Conservation (phyloP, 169 alveolate genomes). For the Fabrea salina region DNA sequence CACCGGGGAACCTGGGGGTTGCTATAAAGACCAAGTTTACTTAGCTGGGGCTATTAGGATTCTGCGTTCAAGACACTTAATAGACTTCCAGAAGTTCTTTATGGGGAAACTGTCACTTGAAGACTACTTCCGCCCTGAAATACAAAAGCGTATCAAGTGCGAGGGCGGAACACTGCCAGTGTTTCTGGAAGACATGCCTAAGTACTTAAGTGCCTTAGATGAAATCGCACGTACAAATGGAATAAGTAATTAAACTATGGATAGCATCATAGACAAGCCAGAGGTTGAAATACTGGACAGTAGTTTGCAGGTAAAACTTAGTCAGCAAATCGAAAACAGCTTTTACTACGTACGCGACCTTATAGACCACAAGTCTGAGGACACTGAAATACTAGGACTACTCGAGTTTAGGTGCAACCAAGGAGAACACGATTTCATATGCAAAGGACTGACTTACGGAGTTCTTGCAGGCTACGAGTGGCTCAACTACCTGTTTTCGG, state of each 20-base stretch:
- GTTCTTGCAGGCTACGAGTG: conserved; percentile 17
- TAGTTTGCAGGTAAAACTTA: too few relatives aligned
- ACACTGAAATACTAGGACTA: not conserved
- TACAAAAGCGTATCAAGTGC: not conserved
- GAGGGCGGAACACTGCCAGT: conserved; percentile 39
- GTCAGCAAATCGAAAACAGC: too few relatives aligned
- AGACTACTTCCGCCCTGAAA: conserved; percentile 39
- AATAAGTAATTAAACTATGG: too few relatives aligned
- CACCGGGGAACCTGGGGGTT: conserved; percentile 57
- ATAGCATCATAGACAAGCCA: too few relatives aligned
- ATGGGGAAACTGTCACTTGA: conserved; percentile 53
- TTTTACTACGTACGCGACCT: too few relatives aligned
- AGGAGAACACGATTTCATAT: not conserved
- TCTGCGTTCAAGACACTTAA: conserved; percentile 34
- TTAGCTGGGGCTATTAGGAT: conserved; percentile 61
- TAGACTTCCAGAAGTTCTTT: conserved; percentile 43
- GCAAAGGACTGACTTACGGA: conserved; percentile 24
- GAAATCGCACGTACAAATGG: conserved; percentile 49
- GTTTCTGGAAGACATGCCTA: conserved; percentile 46
- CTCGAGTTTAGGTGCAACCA: not conserved
- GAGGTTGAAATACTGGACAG: too few relatives aligned
- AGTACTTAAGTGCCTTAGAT: conserved; percentile 45
- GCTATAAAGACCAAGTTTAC: conserved; percentile 64
- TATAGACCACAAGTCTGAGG: too few relatives aligned
- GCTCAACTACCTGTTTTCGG: not conserved